Base-by-base conservation (phyloP, 345 rosid genomes). In the Rhizophora apiculata region DNA sequence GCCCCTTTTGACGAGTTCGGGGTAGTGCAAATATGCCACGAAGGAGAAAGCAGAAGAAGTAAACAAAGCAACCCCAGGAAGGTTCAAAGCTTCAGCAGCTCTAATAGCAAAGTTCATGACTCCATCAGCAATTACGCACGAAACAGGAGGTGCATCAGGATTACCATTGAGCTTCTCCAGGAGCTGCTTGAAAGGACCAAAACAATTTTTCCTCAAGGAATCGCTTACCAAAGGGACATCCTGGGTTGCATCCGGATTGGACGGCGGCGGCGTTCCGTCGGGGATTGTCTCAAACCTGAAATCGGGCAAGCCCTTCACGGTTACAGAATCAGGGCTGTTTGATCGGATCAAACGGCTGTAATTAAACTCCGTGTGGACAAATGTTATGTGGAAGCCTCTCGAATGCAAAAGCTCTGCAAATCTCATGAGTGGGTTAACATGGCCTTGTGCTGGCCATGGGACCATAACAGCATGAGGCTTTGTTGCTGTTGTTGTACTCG, bases 401-500 rank as follows among this genome's bases (percentile, higher is more conserved):
- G 80, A 76, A 60, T 76, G 79, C 20, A 76, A 29, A 26, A 80
- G 78, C 49, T 73, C 74, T 26, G 83, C 78, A 3, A 73, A 53
- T 37, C 67, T 76, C 81, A 80, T 80, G 11, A 73, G 6, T 21
- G 83, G 83, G 52, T 59, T 71, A 7, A 80, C 68, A 56, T 80
- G 83, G 68, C 83, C 81, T 24, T 80, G 83, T 1, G 83, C 19
- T 46, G 81, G 83, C 51, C 22, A 80, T 19, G 83, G 83, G 27
- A 80, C 49, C 3, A 31, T 21, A 2, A 74, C 78, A 6, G 52
- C 83, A 46, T 64, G 78, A 24, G 58, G 58, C 15, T n/a, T 54
- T 43, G 49, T 43, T 43, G 49, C 18, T 43, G 49, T 5, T 43
- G 49, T 43, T 13, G 49, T 3, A 3, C 49, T 43, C 5, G 49